Evolutionary conservation across 2,329 filamentous ascomycete species (phyloP).

Genomic region (Microcyclospora tardicrescens): DNA sequence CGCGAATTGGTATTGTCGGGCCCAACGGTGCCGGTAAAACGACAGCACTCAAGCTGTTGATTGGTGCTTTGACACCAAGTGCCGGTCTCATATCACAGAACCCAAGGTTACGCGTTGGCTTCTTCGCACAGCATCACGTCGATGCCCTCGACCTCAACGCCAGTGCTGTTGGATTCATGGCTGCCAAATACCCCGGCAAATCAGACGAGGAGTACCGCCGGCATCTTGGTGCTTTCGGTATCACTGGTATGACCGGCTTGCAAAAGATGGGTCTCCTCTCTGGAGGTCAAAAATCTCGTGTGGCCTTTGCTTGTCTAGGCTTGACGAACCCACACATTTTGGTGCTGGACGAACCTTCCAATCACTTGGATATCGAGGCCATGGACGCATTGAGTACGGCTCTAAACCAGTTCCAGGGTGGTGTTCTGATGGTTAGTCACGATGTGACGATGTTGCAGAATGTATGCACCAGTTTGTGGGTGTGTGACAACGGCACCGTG

Average conservation of each 20-base stretch:
- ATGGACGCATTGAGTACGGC: conserved; percentile 86
- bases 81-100: conserved; percentile 77
- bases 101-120: conserved; percentile 78
- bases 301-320: conserved; percentile 93
- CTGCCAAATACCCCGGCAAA: conserved; percentile 76
- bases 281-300: conserved; percentile 95
- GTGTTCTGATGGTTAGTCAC: conserved; percentile 97
- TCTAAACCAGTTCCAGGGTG: conserved; percentile 75
- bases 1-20: conserved; percentile 96
- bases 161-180: conserved; percentile 92
- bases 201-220: conserved; percentile 95
- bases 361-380: conserved; percentile 97
- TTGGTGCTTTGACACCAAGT: conserved; percentile 65
- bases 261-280: conserved; percentile 93
- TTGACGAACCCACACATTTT: conserved; percentile 92
- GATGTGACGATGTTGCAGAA: conserved; percentile 97
- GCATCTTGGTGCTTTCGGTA: conserved; percentile 74
- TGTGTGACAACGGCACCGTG: conserved; percentile 85
- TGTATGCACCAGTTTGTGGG: conserved; percentile 89
- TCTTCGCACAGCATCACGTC: conserved; percentile 97
- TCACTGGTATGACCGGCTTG: conserved; percentile 86
- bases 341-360: conserved; percentile 95
- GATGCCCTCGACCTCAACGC: conserved; percentile 83
- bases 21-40: conserved; percentile 99
- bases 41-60: conserved; percentile 94